phyloP scores from a whole-genome alignment of 2,329 filamentous ascomycete species.

The Thelonectria discophora region DNA sequence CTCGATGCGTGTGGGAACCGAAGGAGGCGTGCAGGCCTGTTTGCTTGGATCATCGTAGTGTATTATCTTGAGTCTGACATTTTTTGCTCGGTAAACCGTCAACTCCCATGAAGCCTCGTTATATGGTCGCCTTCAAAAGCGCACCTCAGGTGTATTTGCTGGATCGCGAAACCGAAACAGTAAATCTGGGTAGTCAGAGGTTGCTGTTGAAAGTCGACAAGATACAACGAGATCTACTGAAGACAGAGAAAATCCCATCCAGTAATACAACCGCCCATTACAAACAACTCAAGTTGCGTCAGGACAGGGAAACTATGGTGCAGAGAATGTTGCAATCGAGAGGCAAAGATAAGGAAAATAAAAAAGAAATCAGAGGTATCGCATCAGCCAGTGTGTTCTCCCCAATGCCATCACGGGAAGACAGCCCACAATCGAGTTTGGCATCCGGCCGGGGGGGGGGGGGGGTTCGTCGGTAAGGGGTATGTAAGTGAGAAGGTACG shows the following conservation, averaged over 20 bases:
- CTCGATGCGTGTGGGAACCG: slow-evolving; percentile 3
- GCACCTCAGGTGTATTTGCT: slow-evolving; percentile 29
- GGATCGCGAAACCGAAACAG: slow-evolving; percentile 27
- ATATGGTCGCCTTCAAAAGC: slow-evolving; percentile 35
- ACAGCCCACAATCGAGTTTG: slow-evolving; percentile 36
- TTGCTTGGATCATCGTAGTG: slow-evolving; percentile 47
- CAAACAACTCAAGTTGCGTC: slow-evolving; percentile 44
- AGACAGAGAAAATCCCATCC: slow-evolving; percentile 46
- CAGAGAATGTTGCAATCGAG: slow-evolving; percentile 46
- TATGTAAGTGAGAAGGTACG: slow-evolving; percentile 46
- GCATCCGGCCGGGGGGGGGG: slow-evolving; percentile 36
- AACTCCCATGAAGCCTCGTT: slow-evolving; percentile 40
- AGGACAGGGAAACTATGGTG: slow-evolving; percentile 47
- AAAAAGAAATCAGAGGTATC: slow-evolving; percentile 47
- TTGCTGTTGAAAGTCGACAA: slow-evolving; percentile 30
- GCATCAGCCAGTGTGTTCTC: slow-evolving; percentile 44
- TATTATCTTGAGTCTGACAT: slow-evolving; percentile 51
- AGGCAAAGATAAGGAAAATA: slow-evolving; percentile 38
- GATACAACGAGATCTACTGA: slow-evolving; percentile 42
- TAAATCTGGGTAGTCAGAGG: slow-evolving; percentile 32
- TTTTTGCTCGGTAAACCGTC: slow-evolving; percentile 46
- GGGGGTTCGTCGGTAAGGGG: slow-evolving; percentile 41
- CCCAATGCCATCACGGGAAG: slow-evolving; percentile 38
- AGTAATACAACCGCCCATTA: slow-evolving; percentile 50
- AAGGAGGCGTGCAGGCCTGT: slow-evolving; percentile 11